Evolutionary conservation across 495 filamentous ascomycete species (phyloP).

Genomic region (Aspergillus bertholletiae): DNA sequence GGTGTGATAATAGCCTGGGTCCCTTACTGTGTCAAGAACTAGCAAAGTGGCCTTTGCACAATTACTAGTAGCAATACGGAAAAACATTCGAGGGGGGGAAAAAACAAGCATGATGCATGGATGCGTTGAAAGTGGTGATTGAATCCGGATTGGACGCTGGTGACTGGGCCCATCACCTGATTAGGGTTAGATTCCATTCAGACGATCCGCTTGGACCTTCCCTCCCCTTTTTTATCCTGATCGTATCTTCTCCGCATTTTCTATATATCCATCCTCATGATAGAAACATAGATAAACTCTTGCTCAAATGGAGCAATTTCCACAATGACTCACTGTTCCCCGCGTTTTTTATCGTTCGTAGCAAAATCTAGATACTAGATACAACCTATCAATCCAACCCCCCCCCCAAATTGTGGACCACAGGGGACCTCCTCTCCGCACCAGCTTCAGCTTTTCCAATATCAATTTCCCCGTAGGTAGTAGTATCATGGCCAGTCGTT

Average conservation of each 20-base stretch:
- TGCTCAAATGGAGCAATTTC: background rate
- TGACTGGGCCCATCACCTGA: background rate
- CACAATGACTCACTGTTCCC: background rate
- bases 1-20: background rate
- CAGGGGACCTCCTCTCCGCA: background rate
- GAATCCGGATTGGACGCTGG: background rate
- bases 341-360: background rate
- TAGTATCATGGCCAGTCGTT: slow-evolving; percentile 11
- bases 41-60: background rate
- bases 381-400: too few relatives aligned
- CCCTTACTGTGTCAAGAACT: background rate
- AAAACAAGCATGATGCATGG: background rate
- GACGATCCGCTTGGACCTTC: slow-evolving; percentile 27
- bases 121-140: background rate
- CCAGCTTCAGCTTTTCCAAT: background rate
- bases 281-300: background rate
- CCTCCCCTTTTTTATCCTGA: slow-evolving; percentile 3
- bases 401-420: too few relatives aligned
- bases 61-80: background rate
- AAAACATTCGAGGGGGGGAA: background rate
- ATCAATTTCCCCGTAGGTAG: background rate
- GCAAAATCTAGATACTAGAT: background rate
- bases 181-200: slow-evolving; percentile 4
- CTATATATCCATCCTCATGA: background rate
- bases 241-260: slow-evolving; percentile 17